Base-by-base conservation (phyloP, 1,139 yeast species). In the Sugiyamaella xylanicola region DNA sequence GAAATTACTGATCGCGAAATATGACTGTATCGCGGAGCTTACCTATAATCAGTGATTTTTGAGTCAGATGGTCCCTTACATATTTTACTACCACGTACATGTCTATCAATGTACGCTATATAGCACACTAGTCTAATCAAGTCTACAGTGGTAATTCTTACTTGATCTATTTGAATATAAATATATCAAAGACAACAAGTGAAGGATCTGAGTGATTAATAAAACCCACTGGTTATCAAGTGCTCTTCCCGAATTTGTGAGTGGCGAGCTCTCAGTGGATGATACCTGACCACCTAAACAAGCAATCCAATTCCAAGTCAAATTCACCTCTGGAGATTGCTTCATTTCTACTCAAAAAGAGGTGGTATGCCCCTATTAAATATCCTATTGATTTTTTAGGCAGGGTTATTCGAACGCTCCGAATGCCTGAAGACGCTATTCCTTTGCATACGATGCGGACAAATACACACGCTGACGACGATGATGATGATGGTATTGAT, bases 351-450 rank as follows among this genome's bases (percentile, higher is more conserved):
- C 41, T 46, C 36, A 32, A 46, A 48, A 57, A 48, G 44, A 48
- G 61, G 57, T 60, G 62, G 57, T 57, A 59, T 51, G 62, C 61
- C 27, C 56, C 56, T 20, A 41, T 59, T 25, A 56, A 48, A 45
- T 57, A 58, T 36, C 44, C 48, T 35, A 22, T 46, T 25, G 48
- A 42, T 29, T 20, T 51, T 27, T 3, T 46, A 29, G 25, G 45
- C 32, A 47, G 43, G 42, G 47, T 44, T 40, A 13, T 48, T 42
- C 44, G 55, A 32, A 35, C 50, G 37, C 25, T 50, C 48, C 56
- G 53, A 44, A 53, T 53, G 56, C 48, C 56, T 16, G 52, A 48
- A 48, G 56, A 53, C 49, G 45, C 55, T 37, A 55, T 55, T 48
- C 58, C 58, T 9, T 44, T 55, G 47, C 56, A 53, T 41, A 47